phyloP scores from a whole-genome alignment of 345 rosid genomes.

The Gynandropsis gynandra region DNA sequence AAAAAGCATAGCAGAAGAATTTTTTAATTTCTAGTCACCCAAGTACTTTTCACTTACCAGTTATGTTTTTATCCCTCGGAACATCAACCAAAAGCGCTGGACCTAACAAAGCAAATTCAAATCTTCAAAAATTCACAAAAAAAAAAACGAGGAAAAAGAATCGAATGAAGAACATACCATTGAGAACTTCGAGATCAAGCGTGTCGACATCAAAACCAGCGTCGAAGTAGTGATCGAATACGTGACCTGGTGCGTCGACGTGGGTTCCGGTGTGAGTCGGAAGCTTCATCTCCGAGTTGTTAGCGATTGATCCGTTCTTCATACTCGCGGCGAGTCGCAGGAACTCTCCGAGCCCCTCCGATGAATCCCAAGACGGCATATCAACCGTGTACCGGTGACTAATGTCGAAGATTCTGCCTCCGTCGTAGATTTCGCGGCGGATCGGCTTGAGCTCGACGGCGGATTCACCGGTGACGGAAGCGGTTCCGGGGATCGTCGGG shows the following conservation, averaged over 20 bases:
- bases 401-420: slow-evolving; percentile 66
- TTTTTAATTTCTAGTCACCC: too few species aligned
- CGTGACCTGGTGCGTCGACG: slow-evolving; percentile 85
- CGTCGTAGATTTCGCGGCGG: slow-evolving; percentile 71
- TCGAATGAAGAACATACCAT: slow-evolving; percentile 30
- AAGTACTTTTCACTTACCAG: slow-evolving; percentile 47
- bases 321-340: slow-evolving; percentile 67
- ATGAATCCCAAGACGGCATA: slow-evolving; percentile 44
- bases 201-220: slow-evolving; percentile 87
- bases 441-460: slow-evolving; percentile 34
- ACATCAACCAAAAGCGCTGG: slow-evolving; percentile 53
- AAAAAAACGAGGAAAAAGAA: background rate
- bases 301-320: slow-evolving; percentile 77
- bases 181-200: slow-evolving; percentile 62
- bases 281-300: slow-evolving; percentile 67
- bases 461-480: slow-evolving; percentile 18
- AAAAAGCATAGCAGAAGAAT: too few species aligned
- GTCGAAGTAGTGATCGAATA: slow-evolving; percentile 64
- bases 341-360: slow-evolving; percentile 50
- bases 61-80: slow-evolving; percentile 44
- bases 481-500: slow-evolving; percentile 33
- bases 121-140: background rate
- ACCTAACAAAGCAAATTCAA: slow-evolving; percentile 27
- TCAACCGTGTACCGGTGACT: slow-evolving; percentile 52
- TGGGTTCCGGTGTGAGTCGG: slow-evolving; percentile 83